Evolutionary conservation across 768 basidiomycete species (phyloP), one percentile per base, ranked within the genome.

Genomic region (Cystobasidium ongulense): DNA sequence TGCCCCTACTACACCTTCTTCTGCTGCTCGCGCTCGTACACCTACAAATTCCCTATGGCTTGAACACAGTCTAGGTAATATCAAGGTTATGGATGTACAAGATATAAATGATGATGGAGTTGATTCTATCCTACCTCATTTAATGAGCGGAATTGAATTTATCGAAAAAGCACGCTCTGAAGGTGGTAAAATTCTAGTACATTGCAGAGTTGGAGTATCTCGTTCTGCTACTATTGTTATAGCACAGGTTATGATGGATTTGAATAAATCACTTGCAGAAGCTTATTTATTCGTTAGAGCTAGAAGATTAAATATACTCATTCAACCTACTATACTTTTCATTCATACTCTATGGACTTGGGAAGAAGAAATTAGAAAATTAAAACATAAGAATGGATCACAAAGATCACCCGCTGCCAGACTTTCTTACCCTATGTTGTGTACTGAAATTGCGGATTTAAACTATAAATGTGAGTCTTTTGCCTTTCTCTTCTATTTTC

Each of bases 151-250:
- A 50, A 92, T 92, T 79, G 89, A 88, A 57, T 97, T 93, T 91
- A 97, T 98, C 77, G 92, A 95, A 78, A 85, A 86, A 63, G 95
- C 92, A 52, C 83, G 91, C 46, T 81, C 83, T 38, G 86, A 88
- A 63, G 93, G 94, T 7, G 95, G 95, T 1, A 90, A 90, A 79
- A 89, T 95, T 38, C 84, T 98, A 64, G 92, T 98, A 8, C 95
- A 98, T 81, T 98, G 95, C 81, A 86, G 93, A n/a, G 95, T 98
- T n/a, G 95, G 95, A n/a, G 95, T 98, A 52, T 91, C 89, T 53
- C 84, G 95, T 74, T 91, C 90, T 79, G 94, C 95, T 33, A 95
- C 92, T 36, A 92, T 98, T 74, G 90, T 90, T 75, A 97, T 98
- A 79, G 94, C 94, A 21, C 97, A 97, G 81, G 90, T 96, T 79